These are phyloP conservation scores for Salix suchowensis DNA, from an alignment of 345 rosid genomes.

Conservation along the genomic window DNA sequence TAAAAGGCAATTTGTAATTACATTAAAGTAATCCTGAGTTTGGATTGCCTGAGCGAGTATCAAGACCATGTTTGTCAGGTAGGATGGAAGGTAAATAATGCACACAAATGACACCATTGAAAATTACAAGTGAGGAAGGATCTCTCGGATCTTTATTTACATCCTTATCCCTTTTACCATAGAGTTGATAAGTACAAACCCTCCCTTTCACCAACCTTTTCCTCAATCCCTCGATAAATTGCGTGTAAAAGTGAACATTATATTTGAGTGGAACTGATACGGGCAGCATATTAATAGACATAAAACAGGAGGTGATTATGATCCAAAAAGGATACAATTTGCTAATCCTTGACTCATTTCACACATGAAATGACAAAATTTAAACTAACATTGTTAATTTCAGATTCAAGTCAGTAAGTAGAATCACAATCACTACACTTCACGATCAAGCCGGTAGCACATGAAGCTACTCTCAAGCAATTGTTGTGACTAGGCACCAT, in stretches of 20 bases:
- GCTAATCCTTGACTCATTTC: background rate
- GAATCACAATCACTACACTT: background rate
- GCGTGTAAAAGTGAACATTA: background rate
- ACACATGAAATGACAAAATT: background rate
- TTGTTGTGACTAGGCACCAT: constrained; percentile 34
- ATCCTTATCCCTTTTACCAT: background rate
- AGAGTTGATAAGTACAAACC: background rate
- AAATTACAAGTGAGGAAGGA: background rate
- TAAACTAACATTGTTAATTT: background rate
- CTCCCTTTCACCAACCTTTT: background rate
- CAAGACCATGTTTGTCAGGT: no score
- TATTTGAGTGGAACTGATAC: background rate
- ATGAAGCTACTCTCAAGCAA: background rate
- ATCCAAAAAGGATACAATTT: background rate
- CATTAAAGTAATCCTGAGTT: no score
- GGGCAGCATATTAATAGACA: background rate
- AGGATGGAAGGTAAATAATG: no score
- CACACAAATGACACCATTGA: no score
- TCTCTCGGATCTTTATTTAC: background rate
- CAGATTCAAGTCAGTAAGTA: background rate
- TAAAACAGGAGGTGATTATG: no score
- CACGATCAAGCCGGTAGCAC: background rate
- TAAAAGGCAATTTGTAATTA: background rate
- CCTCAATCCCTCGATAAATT: background rate
- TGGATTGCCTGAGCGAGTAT: no score